These are phyloP conservation scores for Clavariopsis aquatica DNA, from an alignment of 495 filamentous ascomycete species.

Conservation along the genomic window DNA sequence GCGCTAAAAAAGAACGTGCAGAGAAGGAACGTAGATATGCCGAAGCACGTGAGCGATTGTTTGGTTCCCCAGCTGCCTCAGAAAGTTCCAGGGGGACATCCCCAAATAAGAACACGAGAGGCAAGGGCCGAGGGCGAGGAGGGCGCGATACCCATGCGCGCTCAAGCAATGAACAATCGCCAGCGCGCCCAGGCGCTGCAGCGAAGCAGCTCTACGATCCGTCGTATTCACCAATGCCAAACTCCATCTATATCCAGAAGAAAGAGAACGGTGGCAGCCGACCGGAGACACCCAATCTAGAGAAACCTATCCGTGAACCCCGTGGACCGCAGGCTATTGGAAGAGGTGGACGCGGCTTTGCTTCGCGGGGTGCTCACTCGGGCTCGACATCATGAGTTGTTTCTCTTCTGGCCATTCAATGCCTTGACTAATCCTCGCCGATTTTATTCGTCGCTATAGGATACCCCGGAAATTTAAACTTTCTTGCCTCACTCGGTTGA, in stretches of 20 bases:
- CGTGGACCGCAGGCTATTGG: conserved; percentile 75
- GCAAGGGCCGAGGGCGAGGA: conserved; percentile 36
- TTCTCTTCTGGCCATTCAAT: neutral
- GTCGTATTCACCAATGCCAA: conserved; percentile 62
- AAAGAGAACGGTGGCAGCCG: conserved; percentile 51
- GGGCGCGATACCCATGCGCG: conserved; percentile 52
- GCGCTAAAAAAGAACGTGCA: conserved; percentile 73
- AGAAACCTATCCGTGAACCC: conserved; percentile 66
- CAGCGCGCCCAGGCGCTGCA: conserved; percentile 43
- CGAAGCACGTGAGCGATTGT: conserved; percentile 79
- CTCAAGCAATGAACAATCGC: conserved; percentile 50
- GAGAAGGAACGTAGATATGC: conserved; percentile 89
- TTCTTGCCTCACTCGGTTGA: neutral
- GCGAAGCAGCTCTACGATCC: conserved; percentile 73
- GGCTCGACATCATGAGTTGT: conserved; percentile 3
- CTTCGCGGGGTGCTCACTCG: conserved; percentile 49
- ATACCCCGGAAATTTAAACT: neutral
- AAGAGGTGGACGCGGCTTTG: conserved; percentile 70
- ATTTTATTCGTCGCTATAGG: neutral
- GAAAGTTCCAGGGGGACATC: conserved; percentile 63
- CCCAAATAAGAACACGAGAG: conserved; percentile 45
- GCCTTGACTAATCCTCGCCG: neutral
- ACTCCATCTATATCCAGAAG: conserved; percentile 55
- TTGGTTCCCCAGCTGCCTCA: conserved; percentile 61
- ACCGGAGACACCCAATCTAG: conserved; percentile 51